Evolutionary conservation across 1,284 basidiomycete genomes (phyloP), one percentile per base, ranked within the genome.

Genomic region (Sanghuangporus sanghuang): DNA sequence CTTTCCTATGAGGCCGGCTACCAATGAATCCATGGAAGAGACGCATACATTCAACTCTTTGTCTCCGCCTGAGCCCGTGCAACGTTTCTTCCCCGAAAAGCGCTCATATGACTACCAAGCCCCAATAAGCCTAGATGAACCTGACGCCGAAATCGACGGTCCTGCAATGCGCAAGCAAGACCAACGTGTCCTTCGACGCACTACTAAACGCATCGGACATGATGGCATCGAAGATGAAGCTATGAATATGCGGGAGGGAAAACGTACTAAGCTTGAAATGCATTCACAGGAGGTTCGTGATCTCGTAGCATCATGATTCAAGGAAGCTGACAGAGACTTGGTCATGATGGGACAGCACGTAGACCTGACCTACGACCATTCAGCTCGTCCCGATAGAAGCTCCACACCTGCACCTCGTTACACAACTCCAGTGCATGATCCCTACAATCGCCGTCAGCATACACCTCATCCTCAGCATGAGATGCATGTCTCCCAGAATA

Each of bases 181-280:
- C 21, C 59, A 64, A 27, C 59, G 40, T 35, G n/a, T 49, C 1
- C 57, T 65, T 32, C 46, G 60, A 8, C 61, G 64, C 21, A 39
- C 57, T 18, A 62, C 57, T 3, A 65, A 65, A 50, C 55, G 64
- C 23, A 65, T 65, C 35, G 54, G 44, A 3, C 57, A 58, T 42
- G 38, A 58, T 18, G 39, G 44, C 14, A 18, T 23, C 8, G 50
- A 59, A 14, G 61, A 59, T 27, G 48, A 58, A 7, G 56, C 27
- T 3, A 12, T 27, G 27, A 36, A 62, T 39, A 38, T 14, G 18
- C 36, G 64, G 35, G 60, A 55, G 32, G 57, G 50, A 5, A 65
- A 65, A 36, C 60, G 64, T 35, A 27, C 39, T 32, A 65, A 65
- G 48, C 54, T 56, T 53, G 61, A 55, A 35, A 35, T 23, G 12